Base-by-base conservation (phyloP, 2,329 filamentous ascomycete species). In the Scytalidium sp. region DNA sequence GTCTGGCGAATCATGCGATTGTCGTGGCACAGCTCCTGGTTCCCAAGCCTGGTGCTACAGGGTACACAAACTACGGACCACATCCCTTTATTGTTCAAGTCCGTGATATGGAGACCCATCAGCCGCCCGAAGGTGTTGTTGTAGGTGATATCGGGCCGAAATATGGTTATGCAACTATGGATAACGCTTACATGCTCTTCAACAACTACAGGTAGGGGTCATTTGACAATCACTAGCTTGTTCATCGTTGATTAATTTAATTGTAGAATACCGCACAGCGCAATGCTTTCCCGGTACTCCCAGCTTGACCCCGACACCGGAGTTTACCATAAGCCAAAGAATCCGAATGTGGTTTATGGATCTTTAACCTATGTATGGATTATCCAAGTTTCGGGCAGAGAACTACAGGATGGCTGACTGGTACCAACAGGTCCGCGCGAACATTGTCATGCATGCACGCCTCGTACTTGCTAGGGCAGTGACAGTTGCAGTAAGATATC, bases 81-180 rank as follows among this genome's bases (percentile, higher is more conserved):
- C 76, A 79, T 59, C 69, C 74, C 13, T 79, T 79, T 56, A 71
- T 79, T 50, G 68, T 78, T 17, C 76, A 75, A 58, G 75, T 79
- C 46, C 67, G 76, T 46, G 70, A 78, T 55, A 63, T 69, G 60
- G 68, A 72, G 49, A 76, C 73, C 2, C 71, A 78, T 51, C 64
- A 71, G 52, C 71, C 75, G 11, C 57, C 78, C 4, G 55, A 68
- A 4, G 74, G 74, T 2, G 74, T 79, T 47, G 69, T 73, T 2
- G 72, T 79, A 15, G 75, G 75, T n/a, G 75, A 79, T 52, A 78
- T 79, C 55, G 76, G 76, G 2, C 74, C 75, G n/a, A 79, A 79
- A 50, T 78, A 79, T 57, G 76, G 75, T 8, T 79, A 79, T 53
- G 69, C 73, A 19, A 69, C 68, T 3, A 76, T 76, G 75, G 74